Conservation (phyloP, 257 asterid genomes). For the Solanum peruvianum region DNA sequence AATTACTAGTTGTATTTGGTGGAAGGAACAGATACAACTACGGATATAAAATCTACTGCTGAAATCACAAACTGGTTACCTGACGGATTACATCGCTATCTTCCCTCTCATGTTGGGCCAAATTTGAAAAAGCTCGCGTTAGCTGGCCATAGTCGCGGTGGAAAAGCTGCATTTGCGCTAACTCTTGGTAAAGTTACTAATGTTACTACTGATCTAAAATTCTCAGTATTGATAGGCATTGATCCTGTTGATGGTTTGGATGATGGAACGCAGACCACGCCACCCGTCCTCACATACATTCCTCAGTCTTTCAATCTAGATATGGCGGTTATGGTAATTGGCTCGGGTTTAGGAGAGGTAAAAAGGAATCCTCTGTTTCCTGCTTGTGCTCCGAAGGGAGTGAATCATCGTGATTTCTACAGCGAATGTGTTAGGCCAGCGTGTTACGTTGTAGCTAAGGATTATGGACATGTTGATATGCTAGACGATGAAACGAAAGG, state of each 20-base stretch:
- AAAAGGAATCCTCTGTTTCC: conserved; percentile 60
- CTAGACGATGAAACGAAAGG: conserved; percentile 72
- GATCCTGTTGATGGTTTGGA: conserved; percentile 86
- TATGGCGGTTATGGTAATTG: conserved; percentile 43
- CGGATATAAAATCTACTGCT: conserved; percentile 46
- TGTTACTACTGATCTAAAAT: conserved; percentile 3
- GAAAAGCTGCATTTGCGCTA: conserved; percentile 66
- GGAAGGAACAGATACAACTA: conserved; percentile 41
- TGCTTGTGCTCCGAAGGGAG: conserved; percentile 81
- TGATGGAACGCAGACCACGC: conserved; percentile 57
- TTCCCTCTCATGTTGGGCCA: conserved; percentile 56
- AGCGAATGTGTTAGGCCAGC: conserved; percentile 49
- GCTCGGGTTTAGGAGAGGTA: conserved; percentile 71
- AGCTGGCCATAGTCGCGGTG: conserved; percentile 89
- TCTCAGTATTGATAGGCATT: conserved; percentile 74
- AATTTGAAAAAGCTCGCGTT: conserved; percentile 41
- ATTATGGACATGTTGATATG: conserved; percentile 82
- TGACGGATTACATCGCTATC: conserved; percentile 28
- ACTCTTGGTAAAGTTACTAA: conserved; percentile 24
- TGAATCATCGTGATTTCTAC: conserved; percentile 74
- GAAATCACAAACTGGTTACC: conserved; percentile 60
- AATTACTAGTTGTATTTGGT: not conserved
- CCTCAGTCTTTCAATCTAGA: conserved; percentile 57
- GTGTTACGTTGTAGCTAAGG: conserved; percentile 62
- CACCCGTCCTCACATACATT: conserved; percentile 55